These are phyloP conservation scores for Fusarium sulawesiense DNA, from an alignment of 2,329 filamentous ascomycete genomes.

Conservation along the genomic window DNA sequence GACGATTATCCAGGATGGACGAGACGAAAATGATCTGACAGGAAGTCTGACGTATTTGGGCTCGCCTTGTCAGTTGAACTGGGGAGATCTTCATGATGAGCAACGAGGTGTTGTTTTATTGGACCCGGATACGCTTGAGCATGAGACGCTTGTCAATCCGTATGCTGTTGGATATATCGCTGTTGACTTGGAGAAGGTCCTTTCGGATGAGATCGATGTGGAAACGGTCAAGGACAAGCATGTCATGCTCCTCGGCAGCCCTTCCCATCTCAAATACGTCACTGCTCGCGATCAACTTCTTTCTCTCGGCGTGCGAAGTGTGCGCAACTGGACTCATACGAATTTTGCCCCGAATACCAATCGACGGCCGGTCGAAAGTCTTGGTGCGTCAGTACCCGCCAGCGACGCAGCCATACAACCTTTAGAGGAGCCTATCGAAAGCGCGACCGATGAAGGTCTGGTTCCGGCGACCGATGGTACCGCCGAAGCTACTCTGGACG, in stretches of 20 bases:
- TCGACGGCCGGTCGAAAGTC: neutral
- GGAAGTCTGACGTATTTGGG: slow-evolving; percentile 38
- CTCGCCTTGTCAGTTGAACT: slow-evolving; percentile 37
- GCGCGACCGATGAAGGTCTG: neutral
- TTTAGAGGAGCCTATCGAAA: neutral
- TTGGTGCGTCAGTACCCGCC: slow-evolving; percentile 30
- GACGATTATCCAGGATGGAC: slow-evolving; percentile 32
- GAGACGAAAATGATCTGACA: too few species aligned
- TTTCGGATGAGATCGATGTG: slow-evolving; percentile 6
- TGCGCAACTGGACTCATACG: slow-evolving; percentile 19
- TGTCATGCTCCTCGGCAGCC: slow-evolving; percentile 33
- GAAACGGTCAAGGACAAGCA: slow-evolving; percentile 20
- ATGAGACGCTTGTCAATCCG: slow-evolving; percentile 35
- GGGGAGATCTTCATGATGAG: slow-evolving; percentile 37
- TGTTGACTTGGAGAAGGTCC: slow-evolving; percentile 14
- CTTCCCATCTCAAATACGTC: slow-evolving; percentile 18
- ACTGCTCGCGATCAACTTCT: slow-evolving; percentile 35
- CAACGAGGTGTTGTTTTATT: slow-evolving; percentile 35
- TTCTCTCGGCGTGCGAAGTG: slow-evolving; percentile 23
- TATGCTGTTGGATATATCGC: slow-evolving; percentile 32
- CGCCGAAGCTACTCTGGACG: neutral
- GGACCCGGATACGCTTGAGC: slow-evolving; percentile 32
- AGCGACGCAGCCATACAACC: slow-evolving; percentile 31
- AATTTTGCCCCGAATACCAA: neutral
- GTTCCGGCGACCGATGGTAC: too few species aligned